These are phyloP conservation scores for Alternaria metachromatica DNA, from an alignment of 2,329 filamentous ascomycete genomes.

Conservation along the genomic window DNA sequence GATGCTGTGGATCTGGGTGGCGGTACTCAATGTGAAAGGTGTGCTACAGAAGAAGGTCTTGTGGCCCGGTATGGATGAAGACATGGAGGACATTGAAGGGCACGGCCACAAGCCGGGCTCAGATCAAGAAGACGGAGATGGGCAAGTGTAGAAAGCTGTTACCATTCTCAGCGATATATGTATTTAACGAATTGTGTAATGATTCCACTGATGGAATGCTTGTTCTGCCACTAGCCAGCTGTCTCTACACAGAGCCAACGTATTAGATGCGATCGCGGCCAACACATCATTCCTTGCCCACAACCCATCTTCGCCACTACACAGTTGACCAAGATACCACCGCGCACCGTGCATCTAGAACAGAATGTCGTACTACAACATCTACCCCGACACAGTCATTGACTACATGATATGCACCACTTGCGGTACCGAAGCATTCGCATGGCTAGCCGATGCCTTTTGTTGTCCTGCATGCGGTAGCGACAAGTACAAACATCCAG, in stretches of 20 bases:
- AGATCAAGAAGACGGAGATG: constrained; percentile 6
- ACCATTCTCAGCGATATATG: neutral
- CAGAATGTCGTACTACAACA: constrained; percentile 13
- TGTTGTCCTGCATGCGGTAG: constrained; percentile 14
- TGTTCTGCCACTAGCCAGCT: neutral
- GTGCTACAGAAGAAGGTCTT: constrained; percentile 57
- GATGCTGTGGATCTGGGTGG: constrained; percentile 61
- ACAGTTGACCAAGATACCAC: neutral
- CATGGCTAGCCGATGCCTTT: constrained; percentile 21
- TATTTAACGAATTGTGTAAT: neutral
- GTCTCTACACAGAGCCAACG: neutral
- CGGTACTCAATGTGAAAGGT: constrained; percentile 58
- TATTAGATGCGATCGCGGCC: neutral
- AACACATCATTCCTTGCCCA: neutral
- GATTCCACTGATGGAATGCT: neutral
- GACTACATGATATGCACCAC: constrained; percentile 14
- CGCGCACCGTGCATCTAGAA: neutral
- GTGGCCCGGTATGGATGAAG: constrained; percentile 67
- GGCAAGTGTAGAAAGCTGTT: neutral
- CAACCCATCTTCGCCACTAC: neutral
- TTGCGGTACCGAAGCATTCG: constrained; percentile 11
- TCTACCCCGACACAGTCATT: constrained; percentile 7
- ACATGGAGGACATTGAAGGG: constrained; percentile 50
- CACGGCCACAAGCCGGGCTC: constrained; percentile 16
- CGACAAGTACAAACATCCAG: neutral